Conservation (phyloP, 75 land plant species). For the Selaginella tamariscina region DNA sequence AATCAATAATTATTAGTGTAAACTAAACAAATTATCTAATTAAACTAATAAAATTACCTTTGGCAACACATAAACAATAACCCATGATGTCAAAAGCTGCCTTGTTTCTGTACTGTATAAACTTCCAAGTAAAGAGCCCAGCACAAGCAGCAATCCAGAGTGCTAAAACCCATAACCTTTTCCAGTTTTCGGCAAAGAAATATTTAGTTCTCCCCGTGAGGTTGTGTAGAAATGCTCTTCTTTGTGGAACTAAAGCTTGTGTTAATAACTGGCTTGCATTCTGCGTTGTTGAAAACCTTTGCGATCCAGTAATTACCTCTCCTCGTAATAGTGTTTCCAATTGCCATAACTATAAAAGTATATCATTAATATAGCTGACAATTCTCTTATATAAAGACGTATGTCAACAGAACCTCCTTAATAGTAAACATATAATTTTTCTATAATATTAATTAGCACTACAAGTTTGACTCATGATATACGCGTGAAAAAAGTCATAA, state of each 20-base stretch:
- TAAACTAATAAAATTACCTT: too few species aligned
- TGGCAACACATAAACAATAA: constrained; percentile 62
- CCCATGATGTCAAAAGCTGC: constrained; percentile 58
- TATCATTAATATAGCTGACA: too few species aligned
- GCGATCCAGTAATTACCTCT: constrained; percentile 21
- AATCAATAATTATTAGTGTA: too few species aligned
- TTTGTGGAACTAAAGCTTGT: constrained; percentile 58
- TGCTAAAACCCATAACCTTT: constrained; percentile 66
- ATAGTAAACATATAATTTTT: too few species aligned
- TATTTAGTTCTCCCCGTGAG: constrained; percentile 18
- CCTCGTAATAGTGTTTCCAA: constrained; percentile 52
- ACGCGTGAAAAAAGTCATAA: too few species aligned
- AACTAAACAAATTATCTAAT: too few species aligned
- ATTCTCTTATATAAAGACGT: too few species aligned
- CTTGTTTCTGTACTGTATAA: constrained; percentile 30
- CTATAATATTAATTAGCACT: too few species aligned
- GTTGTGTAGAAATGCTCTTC: constrained; percentile 25
- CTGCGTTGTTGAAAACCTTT: constrained; percentile 11
- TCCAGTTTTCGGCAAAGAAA: constrained; percentile 76
- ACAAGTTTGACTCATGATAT: too few species aligned
- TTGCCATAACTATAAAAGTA: constrained; percentile 48
- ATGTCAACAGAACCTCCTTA: too few species aligned
- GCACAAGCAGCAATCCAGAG: constrained; percentile 72
- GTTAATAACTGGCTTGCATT: constrained; percentile 27
- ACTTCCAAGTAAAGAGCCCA: constrained; percentile 49